Evolutionary conservation across 1,139 yeast genomes (phyloP).

Genomic region (Pichia sp.): DNA sequence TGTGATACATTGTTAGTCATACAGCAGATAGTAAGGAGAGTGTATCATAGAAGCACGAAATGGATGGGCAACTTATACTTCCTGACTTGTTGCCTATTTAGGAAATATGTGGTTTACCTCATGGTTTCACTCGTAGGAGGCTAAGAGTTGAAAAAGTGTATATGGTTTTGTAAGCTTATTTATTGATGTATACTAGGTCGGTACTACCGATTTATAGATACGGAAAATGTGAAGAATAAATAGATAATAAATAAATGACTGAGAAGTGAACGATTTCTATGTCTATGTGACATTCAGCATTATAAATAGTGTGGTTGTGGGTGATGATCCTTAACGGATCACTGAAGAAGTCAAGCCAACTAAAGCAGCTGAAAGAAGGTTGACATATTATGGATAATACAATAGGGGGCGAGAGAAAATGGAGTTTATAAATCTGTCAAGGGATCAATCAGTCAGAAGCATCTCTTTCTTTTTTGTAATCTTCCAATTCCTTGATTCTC

Average conservation of each 20-base stretch:
- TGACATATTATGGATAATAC: not conserved
- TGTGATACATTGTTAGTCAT: no score
- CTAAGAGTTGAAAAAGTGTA: not conserved
- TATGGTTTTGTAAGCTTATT: not conserved
- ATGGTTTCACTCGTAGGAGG: not conserved
- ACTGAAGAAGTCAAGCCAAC: not conserved
- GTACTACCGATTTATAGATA: not conserved
- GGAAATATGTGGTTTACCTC: not conserved
- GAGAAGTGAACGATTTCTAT: not conserved
- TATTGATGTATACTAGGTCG: not conserved
- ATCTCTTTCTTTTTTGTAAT: constrained; percentile 43
- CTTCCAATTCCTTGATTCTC: constrained; percentile 70
- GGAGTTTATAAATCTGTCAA: not conserved
- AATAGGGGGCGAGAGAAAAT: not conserved
- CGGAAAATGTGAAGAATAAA: constrained; percentile 5
- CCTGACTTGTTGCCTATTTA: not conserved
- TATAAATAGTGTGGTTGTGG: not conserved
- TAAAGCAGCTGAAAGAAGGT: not conserved
- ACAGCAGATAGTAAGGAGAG: no score
- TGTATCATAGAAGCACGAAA: not conserved
- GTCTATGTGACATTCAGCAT: not conserved
- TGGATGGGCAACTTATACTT: not conserved
- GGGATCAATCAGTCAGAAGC: constrained; percentile 11
- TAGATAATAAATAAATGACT: constrained; percentile 2
- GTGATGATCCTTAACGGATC: no score